Evolutionary conservation across 2,329 filamentous ascomycete species (phyloP), one percentile per base, ranked within the genome.

Genomic region (Monilinia fructigena): DNA sequence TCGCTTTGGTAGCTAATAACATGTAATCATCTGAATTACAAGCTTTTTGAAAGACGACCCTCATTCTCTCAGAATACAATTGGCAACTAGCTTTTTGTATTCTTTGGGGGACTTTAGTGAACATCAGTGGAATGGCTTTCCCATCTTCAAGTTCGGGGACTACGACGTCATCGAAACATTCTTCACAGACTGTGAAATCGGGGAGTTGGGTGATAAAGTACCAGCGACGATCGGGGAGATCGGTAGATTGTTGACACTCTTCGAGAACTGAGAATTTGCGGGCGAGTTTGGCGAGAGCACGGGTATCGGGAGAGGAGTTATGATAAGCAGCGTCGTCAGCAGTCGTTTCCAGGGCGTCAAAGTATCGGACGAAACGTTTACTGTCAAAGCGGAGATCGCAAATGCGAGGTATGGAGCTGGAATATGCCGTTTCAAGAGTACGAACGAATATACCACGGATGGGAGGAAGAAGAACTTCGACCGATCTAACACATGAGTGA

Each of bases 101-200:
- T 6, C 89, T 77, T 16, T 82, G 81, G 69, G 86, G 84, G 31
- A 86, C 82, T 18, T 85, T 81, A 69, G 85, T 86, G 71, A 95
- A 90, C 70, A 88, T 85, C 23, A 83, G 79, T 12, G 89, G 87
- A 31, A 93, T 80, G 0, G 83, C 79, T 52, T 78, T 79, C 50
- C 82, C 78, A 4, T 82, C 80, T 40, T 82, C 80, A 1, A 88
- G 78, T 61, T 86, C 80, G 0, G 93, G 92, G 77, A 85, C 86
- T n/a, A 97, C 86, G 0, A 92, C 85, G 28, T 92, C 87, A 20
- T 91, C 85, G 75, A 90, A 97, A 77, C 93, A 98, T 77, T 94
- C 91, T 70, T 90, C 87, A 77, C 93, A 98, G 4, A 96, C 89
- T 0, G 90, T 92, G 73, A 97, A 86, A 58, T 93, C 85, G 0